Evolutionary conservation across 371 early-diverging fungal genomes (phyloP), one percentile per base, ranked within the genome.

Genomic region (Pancytospora philotis): DNA sequence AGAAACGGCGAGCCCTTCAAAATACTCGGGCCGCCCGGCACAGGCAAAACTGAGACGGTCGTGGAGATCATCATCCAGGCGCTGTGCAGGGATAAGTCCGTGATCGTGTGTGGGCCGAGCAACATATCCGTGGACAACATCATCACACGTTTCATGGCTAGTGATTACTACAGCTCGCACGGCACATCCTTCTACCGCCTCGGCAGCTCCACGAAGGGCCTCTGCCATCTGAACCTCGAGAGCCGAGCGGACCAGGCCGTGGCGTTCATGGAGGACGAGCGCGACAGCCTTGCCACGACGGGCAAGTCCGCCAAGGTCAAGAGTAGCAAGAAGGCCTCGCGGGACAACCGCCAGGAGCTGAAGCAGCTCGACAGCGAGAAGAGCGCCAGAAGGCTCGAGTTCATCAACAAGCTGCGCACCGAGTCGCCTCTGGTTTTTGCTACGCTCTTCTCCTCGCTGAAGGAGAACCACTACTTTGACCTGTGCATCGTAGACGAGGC

Each of bases 1-100:
- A 8, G 8, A 8, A 27, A 30, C 8, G 6, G 8, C 34, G 19
- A 10, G 6, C 55, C 55, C 27, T 84, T 95, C 16, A 79, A 96
- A 35, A 85, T 98, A 56, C 90, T 93, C 27, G 98, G 98, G 48
- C 90, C 90, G 1, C 90, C 95, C 10, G 98, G 95, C 50, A 92
- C 84, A 10, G 87, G 87, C n/a, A 87, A 87, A 76, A 85, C 86
- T 1, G 85, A 85, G 22, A 59, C 59, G 8, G 41, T 59, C 41
- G 36, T 59, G 22, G 27, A 25, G 30, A 59, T 59, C 4, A 59
- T 59, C 19, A 4, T 28, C 8, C 6, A 6, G 36, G 34, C 6
- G 6, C 55, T 53, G 6, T 8, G 30, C 6, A 8, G 8, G n/a
- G 8, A 8, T 38, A 8, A 59, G 37, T 38, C 35, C 19, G 36